A percentile compares a stretch with the other conserved stretches of the same genome.
phyloP scores from a whole-genome alignment of 352 stramenopile genomes.

The Globisporangium cystogenes region DNA sequence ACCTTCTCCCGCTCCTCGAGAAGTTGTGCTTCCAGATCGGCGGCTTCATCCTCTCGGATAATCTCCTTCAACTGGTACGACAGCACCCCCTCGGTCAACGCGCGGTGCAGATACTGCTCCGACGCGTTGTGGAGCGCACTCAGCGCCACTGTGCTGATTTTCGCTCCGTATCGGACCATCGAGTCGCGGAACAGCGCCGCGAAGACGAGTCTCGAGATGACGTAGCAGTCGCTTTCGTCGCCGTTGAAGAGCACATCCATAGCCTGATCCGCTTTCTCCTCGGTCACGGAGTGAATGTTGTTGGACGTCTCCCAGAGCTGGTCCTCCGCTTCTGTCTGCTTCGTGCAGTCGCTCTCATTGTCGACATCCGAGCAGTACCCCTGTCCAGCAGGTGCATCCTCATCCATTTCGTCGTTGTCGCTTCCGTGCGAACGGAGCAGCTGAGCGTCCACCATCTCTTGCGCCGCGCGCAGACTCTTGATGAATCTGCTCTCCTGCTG shows the following conservation, averaged over 20 bases:
- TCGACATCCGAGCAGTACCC: constrained; percentile 75
- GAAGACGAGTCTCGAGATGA: constrained; percentile 68
- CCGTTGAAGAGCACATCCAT: constrained; percentile 9
- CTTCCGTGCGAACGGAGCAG: constrained; percentile 25
- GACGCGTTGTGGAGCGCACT: constrained; percentile 72
- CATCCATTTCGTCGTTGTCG: constrained; percentile 21
- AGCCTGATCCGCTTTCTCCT: constrained; percentile 17
- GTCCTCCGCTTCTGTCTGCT: constrained; percentile 35
- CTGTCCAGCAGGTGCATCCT: constrained; percentile 44
- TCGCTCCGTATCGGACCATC: constrained; percentile 24
- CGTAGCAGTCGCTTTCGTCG: constrained; percentile 39
- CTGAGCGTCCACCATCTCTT: constrained; percentile 43
- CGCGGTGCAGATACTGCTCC: constrained; percentile 64
- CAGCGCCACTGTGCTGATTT: constrained; percentile 62
- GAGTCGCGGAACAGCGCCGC: constrained; percentile 35
- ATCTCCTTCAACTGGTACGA: constrained; percentile 29
- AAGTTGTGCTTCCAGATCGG: constrained; percentile 35
- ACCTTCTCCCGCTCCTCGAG: constrained; percentile 54
- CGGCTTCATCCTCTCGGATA: constrained; percentile 45
- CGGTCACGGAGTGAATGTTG: constrained; percentile 25
- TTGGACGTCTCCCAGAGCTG: constrained; percentile 34
- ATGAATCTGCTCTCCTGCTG: constrained; percentile 36
- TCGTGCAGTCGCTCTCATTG: constrained; percentile 22
- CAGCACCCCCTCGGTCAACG: constrained; percentile 51
- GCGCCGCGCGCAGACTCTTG: constrained; percentile 31